Percentiles rank a stretch among this genome's conserved stretches.
Conservation (phyloP, 2,329 filamentous ascomycete species). For the Clonostachys rhizophaga region DNA sequence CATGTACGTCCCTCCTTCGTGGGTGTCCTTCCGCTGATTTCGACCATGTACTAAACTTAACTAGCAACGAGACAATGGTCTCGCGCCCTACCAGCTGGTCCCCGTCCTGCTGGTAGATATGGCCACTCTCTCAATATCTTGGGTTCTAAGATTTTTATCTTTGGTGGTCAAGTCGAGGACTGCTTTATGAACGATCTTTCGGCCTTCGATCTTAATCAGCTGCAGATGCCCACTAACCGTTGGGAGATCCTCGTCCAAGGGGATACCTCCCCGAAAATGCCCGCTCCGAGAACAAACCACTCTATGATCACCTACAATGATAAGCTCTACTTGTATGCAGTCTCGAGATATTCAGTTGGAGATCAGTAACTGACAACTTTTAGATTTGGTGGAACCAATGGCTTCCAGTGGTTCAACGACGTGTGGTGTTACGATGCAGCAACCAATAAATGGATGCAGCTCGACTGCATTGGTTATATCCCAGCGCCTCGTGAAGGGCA, state of each 20-base stretch:
- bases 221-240: conserved; percentile 84
- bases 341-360: not conserved
- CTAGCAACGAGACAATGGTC: conserved; percentile 97
- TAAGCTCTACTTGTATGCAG: conserved; percentile 81
- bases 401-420: conserved; percentile 96
- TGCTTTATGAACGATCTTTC: conserved; percentile 97
- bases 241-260: conserved; percentile 89
- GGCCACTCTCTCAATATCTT: conserved; percentile 95
- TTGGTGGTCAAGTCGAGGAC: conserved; percentile 95
- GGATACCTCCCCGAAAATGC: conserved; percentile 50
- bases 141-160: conserved; percentile 95
- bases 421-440: conserved; percentile 94
- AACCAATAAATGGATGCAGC: conserved; percentile 76
- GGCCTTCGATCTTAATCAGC: conserved; percentile 90
- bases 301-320: conserved; percentile 89
- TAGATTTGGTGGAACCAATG: conserved; percentile 97
- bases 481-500: conserved; percentile 91
- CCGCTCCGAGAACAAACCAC: conserved; percentile 91
- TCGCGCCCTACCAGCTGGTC: conserved; percentile 80
- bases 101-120: conserved; percentile 84
- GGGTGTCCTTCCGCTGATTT: not conserved
- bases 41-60: conserved; percentile 1
- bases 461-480: conserved; percentile 97
- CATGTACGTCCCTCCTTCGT: conserved; percentile 61
- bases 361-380: conserved; percentile 4